Evolutionary conservation across 306 rosid genomes (phyloP).

Genomic region (Lupinus albus): DNA sequence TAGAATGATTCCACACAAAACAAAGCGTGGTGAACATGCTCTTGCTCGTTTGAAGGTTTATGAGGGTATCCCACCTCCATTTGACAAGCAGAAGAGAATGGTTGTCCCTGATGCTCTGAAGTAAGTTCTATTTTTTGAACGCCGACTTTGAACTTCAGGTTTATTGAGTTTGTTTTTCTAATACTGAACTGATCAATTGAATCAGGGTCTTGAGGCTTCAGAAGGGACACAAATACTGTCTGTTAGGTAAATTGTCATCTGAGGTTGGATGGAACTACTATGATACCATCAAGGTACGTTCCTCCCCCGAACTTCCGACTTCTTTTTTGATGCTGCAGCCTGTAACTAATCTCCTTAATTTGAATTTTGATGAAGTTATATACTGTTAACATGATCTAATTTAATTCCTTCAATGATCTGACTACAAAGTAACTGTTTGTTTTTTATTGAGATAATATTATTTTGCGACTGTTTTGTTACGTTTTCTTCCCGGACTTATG

Average conservation of each 20-base stretch:
- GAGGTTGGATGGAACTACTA: constrained; percentile 72
- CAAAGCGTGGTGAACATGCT: constrained; percentile 64
- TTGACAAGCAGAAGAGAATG: constrained; percentile 60
- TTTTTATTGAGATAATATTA: background rate
- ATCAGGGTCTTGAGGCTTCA: constrained; percentile 78
- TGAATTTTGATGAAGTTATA: background rate
- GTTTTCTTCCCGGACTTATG: too few species aligned
- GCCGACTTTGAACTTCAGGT: too few species aligned
- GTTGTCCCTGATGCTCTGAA: constrained; percentile 65
- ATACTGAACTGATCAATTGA: background rate
- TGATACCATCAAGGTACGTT: constrained; percentile 52
- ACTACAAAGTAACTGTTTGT: constrained; percentile 39
- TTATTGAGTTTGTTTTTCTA: background rate
- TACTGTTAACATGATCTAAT: background rate
- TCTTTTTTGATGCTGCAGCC: background rate
- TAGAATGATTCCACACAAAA: constrained; percentile 65
- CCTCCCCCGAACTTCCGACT: constrained; percentile 40
- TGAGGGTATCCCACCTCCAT: constrained; percentile 64
- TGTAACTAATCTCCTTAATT: background rate
- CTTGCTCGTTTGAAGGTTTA: constrained; percentile 61
- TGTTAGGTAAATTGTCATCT: constrained; percentile 62
- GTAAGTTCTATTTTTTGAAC: constrained; percentile 43
- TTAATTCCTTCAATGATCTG: background rate
- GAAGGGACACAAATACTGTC: constrained; percentile 71
- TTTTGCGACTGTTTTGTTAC: too few species aligned